Evolutionary conservation across 108 stramenopile species (phyloP), one percentile per base, ranked within the genome.

Genomic region (Parmales sp.): DNA sequence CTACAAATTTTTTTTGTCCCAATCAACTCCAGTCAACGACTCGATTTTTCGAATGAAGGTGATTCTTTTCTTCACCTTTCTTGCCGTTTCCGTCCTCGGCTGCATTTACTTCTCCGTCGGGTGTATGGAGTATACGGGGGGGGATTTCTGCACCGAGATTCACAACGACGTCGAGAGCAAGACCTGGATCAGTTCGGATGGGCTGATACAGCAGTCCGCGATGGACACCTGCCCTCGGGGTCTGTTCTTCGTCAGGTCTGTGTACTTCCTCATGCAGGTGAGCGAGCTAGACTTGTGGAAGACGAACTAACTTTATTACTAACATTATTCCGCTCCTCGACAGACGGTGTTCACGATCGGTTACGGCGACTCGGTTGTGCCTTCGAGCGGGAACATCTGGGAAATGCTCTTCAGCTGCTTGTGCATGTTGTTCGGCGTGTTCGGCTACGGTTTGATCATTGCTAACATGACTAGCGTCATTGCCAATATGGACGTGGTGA

Each of bases 391-490:
- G 5, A 60, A 60, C 54, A 3, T 9, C 31, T 34, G 13, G 2
- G 77, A 83, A 74, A 75, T 83, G 69, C 43, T 39, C 23, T 51
- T 80, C 39, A 67, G 74, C 0, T 73, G 77, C 68, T 41, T 49
- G 11, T 74, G 78, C 50, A 78, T 80, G 78, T 43, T 80, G 38
- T 67, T 70, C 63, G 79, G 82, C 0, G 72, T 74, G 51, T 71
- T 83, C 44, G 73, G 51, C 6, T 80, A 80, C 66, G 76, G 70
- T 25, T 38, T 83, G 34, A 76, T 77, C 7, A 83, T 83, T 41
- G 79, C 82, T 44, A 80, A 78, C 71, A 83, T 83, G 79, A 83
- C 79, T 11, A 80, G 79, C 16, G 79, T 80, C n/a, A 68, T 83
- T 16, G 68, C 79, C 22, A 83, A 83, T 64, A 45, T 78, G 16